Evolutionary conservation across 768 basidiomycete species (phyloP).

Genomic region (Amanita molliuscula): DNA sequence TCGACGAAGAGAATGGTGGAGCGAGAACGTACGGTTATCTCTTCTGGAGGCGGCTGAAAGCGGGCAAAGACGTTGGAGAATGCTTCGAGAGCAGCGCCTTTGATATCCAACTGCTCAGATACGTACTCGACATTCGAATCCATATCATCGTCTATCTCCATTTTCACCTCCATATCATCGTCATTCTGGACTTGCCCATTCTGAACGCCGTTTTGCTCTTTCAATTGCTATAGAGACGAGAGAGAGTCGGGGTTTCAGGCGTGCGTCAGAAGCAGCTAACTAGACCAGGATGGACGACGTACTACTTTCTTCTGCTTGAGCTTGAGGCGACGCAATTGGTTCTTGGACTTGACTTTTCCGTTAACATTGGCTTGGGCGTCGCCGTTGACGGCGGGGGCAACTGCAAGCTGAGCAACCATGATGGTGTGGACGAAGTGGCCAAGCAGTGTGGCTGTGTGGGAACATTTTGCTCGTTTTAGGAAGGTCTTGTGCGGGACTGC

Average conservation of each 20-base stretch:
- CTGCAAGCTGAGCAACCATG: neutral
- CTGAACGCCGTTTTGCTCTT: neutral
- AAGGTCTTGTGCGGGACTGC: too few species aligned
- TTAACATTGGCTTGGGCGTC: constrained; percentile 12
- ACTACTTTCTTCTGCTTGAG: constrained; percentile 65
- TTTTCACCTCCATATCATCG: constrained; percentile 12
- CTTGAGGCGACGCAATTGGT: constrained; percentile 75
- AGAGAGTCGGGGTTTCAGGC: constrained; percentile 2
- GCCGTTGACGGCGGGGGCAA: neutral
- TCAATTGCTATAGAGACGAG: neutral
- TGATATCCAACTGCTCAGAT: constrained; percentile 74
- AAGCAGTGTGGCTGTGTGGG: neutral
- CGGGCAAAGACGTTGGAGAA: constrained; percentile 93
- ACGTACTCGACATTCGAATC: constrained; percentile 71
- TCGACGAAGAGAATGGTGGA: neutral
- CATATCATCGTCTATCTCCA: constrained; percentile 17
- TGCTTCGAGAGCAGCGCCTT: constrained; percentile 64
- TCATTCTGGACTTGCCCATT: neutral
- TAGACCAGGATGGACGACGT: constrained; percentile 8
- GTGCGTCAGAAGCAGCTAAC: constrained; percentile 3
- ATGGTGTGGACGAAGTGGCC: neutral
- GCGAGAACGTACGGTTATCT: constrained; percentile 47
- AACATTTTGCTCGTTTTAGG: neutral
- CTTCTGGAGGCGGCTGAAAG: constrained; percentile 71
- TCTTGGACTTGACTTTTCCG: constrained; percentile 68